Evolutionary conservation across 306 rosid species (phyloP).

Genomic region (Lathyrus aphaca): DNA sequence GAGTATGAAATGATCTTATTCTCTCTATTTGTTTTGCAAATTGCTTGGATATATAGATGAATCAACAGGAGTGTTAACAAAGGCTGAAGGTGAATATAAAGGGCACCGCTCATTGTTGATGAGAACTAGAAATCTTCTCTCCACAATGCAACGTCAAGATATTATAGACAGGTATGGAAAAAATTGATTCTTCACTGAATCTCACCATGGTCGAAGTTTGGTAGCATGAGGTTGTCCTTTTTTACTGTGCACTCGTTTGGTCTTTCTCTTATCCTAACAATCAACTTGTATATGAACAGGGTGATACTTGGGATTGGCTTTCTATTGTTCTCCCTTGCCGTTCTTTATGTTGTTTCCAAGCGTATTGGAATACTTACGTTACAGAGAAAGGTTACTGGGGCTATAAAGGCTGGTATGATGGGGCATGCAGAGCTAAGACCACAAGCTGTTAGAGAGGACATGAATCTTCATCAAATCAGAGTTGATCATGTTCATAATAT

Average conservation of each 20-base stretch:
- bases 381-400: slow-evolving; percentile 77
- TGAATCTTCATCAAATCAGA: slow-evolving; percentile 53
- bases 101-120: slow-evolving; percentile 81
- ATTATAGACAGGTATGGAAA: slow-evolving; percentile 71
- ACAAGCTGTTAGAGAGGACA: slow-evolving; percentile 51
- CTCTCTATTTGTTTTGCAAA: slow-evolving; percentile 34
- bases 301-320: slow-evolving; percentile 69
- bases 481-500: slow-evolving; percentile 45
- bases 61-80: slow-evolving; percentile 77
- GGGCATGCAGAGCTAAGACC: slow-evolving; percentile 57
- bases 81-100: slow-evolving; percentile 89
- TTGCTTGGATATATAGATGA: slow-evolving; percentile 60
- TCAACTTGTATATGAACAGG: slow-evolving; percentile 52
- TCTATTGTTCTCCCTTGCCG: slow-evolving; percentile 72
- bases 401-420: slow-evolving; percentile 75
- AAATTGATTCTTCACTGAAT: neutral
- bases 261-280: slow-evolving; percentile 26
- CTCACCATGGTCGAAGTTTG: neutral
- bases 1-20: slow-evolving; percentile 23
- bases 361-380: slow-evolving; percentile 69
- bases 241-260: neutral
- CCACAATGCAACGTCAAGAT: slow-evolving; percentile 96
- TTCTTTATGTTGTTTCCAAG: slow-evolving; percentile 85
- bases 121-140: slow-evolving; percentile 81
- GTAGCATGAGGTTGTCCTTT: neutral